phyloP scores from a whole-genome alignment of 192 early-diverging fungal genomes.

The Martensiomyces pterosporus region DNA sequence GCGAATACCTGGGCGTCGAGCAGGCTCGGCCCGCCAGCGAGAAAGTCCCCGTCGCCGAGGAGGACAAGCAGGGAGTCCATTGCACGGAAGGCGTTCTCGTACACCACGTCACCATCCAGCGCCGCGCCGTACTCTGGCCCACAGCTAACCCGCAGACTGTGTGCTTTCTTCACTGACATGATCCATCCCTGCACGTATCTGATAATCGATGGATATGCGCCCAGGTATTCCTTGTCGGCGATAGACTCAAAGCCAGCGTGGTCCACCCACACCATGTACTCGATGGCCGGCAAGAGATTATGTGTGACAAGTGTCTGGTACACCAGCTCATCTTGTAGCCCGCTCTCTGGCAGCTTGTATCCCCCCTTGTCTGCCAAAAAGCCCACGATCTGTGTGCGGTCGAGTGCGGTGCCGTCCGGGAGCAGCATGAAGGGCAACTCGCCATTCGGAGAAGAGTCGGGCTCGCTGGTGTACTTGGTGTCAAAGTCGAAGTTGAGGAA shows the following conservation, averaged over 20 bases:
- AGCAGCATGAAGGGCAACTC: constrained; percentile 35
- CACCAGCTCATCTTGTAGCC: constrained; percentile 10
- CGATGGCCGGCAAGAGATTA: constrained; percentile 22
- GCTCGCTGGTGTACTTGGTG: constrained; percentile 17
- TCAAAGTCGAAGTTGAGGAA: constrained; percentile 37
- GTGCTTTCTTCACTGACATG: not conserved
- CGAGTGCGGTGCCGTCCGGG: constrained; percentile 19
- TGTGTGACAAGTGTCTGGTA: constrained; percentile 23
- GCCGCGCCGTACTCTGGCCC: constrained; percentile 29
- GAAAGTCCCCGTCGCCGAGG: constrained; percentile 15
- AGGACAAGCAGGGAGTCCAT: constrained; percentile 27
- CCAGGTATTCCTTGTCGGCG: constrained; percentile 13
- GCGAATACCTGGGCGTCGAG: constrained; percentile 37
- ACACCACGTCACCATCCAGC: constrained; percentile 30
- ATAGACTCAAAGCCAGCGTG: constrained; percentile 14
- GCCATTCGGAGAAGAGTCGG: constrained; percentile 32
- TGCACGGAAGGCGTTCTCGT: constrained; percentile 26
- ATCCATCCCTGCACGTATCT: constrained; percentile 18
- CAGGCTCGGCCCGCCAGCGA: constrained; percentile 14
- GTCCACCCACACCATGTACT: constrained; percentile 40
- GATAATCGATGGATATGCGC: constrained; percentile 13
- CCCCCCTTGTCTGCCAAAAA: constrained; percentile 3
- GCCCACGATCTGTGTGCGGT: constrained; percentile 3
- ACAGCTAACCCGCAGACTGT: constrained; percentile 3
- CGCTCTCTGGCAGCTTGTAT: not conserved